phyloP scores from a whole-genome alignment of 1,284 basidiomycete genomes.

The Porogramme epimiltina region DNA sequence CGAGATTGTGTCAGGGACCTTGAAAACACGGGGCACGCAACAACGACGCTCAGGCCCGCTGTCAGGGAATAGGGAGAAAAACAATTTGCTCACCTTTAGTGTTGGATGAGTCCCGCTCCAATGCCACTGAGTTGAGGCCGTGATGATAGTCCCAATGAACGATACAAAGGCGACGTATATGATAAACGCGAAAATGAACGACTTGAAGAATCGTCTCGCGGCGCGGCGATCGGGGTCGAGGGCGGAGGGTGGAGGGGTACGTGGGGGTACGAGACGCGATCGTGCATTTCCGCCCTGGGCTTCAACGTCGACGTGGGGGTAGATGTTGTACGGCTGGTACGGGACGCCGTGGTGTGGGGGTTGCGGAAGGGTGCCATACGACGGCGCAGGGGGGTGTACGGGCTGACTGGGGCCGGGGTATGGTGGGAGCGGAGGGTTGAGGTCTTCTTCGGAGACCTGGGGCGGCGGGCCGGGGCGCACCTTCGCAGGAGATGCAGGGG shows the following conservation, averaged over 20 bases:
- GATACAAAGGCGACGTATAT: slow-evolving; percentile 27
- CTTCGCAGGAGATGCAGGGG: slow-evolving; percentile 24
- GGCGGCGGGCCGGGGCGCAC: slow-evolving; percentile 16
- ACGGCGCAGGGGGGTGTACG: neutral
- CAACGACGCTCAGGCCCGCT: too few relatives aligned
- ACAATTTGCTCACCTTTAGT: too few relatives aligned
- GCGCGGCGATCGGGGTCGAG: slow-evolving; percentile 6
- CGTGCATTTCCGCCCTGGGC: slow-evolving; percentile 5
- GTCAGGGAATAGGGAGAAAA: too few relatives aligned
- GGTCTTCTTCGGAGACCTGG: slow-evolving; percentile 8
- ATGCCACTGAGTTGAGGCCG: too few relatives aligned
- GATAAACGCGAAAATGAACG: slow-evolving; percentile 27
- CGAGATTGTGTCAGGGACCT: too few relatives aligned
- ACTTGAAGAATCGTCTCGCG: slow-evolving; percentile 28
- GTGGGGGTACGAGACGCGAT: slow-evolving; percentile 4
- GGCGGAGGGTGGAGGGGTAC: neutral
- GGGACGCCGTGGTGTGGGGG: neutral
- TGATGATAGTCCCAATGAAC: slow-evolving; percentile 22
- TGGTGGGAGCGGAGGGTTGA: slow-evolving; percentile 21
- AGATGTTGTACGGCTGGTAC: neutral
- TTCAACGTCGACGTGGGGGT: slow-evolving; percentile 6
- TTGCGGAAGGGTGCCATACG: neutral
- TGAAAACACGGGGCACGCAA: too few relatives aligned
- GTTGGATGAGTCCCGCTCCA: too few relatives aligned
- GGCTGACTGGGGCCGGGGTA: slow-evolving; percentile 18